Evolutionary conservation across 306 rosid genomes (phyloP).

Genomic region (Glycine soja): DNA sequence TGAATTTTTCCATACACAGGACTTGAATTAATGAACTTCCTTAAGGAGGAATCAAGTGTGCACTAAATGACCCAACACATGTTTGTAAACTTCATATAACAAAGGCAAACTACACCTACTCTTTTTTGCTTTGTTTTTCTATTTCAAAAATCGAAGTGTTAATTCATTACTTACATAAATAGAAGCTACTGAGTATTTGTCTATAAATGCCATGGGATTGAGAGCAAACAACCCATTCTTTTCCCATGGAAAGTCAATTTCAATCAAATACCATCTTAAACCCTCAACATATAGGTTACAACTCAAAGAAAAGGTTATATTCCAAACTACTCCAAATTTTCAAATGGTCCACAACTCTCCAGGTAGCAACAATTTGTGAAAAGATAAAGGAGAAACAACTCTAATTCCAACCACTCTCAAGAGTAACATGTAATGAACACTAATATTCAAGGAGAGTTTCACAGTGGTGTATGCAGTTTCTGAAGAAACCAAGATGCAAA

Average conservation of each 20-base stretch:
- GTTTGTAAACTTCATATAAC: background rate
- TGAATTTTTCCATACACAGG: background rate
- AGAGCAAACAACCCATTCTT: background rate
- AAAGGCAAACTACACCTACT: background rate
- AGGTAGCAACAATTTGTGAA: background rate
- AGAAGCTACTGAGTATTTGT: conserved; percentile 4
- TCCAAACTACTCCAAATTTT: conserved; percentile 10
- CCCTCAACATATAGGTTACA: background rate
- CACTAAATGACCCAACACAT: background rate
- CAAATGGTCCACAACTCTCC: conserved; percentile 9
- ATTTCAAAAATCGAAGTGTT: background rate
- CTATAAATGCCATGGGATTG: background rate
- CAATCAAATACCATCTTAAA: conserved; percentile 31
- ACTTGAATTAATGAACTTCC: background rate
- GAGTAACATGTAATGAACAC: background rate
- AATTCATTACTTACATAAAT: background rate
- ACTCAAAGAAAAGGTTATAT: background rate
- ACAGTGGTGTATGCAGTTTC: background rate
- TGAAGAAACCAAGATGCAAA: background rate
- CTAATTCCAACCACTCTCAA: background rate
- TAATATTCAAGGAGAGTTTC: background rate
- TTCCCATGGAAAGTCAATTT: background rate
- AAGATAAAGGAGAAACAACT: background rate
- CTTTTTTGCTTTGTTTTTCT: background rate
- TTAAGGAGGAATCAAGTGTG: background rate